Conservation (phyloP, 2,329 filamentous ascomycete genomes). For the Fusarium sambucinum region DNA sequence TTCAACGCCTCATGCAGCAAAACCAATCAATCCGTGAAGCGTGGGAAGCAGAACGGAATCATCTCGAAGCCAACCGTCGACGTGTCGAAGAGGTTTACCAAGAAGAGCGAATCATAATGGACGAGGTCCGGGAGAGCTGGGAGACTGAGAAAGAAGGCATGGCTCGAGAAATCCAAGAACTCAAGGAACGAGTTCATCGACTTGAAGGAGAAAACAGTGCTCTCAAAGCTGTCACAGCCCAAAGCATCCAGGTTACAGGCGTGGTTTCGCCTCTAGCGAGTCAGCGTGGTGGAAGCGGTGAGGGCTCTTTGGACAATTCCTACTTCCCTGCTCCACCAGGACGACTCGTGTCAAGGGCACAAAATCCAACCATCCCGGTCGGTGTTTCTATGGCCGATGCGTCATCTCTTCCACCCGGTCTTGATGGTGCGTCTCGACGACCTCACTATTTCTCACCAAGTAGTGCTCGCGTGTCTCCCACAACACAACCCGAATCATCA, state of each 20-base stretch:
- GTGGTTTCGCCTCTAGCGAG: conserved; percentile 50
- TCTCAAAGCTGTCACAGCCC: conserved; percentile 50
- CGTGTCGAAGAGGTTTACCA: conserved; percentile 68
- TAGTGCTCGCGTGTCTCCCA: conserved; percentile 53
- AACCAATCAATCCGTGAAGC: conserved; percentile 60
- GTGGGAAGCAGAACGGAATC: conserved; percentile 66
- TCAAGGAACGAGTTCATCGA: conserved; percentile 56
- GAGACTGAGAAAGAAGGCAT: conserved; percentile 58
- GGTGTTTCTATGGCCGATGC: conserved; percentile 41
- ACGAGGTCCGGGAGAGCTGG: conserved; percentile 63
- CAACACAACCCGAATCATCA: conserved; percentile 52
- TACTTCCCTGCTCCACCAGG: conserved; percentile 40
- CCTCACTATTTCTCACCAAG: conserved; percentile 50
- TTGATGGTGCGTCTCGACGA: conserved; percentile 53
- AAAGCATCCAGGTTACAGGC: conserved; percentile 48
- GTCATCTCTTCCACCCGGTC: conserved; percentile 50
- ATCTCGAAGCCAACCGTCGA: conserved; percentile 65
- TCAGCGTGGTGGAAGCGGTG: conserved; percentile 45
- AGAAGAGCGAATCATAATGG: conserved; percentile 66
- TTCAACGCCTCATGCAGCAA: conserved; percentile 58
- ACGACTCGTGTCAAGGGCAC: conserved; percentile 39
- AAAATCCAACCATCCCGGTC: conserved; percentile 30
- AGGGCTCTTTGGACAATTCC: conserved; percentile 41
- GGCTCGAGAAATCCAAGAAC: conserved; percentile 56
- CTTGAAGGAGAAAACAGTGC: conserved; percentile 55